Percentiles rank a stretch among this genome's conserved stretches.
Conservation (phyloP, 2,329 filamentous ascomycete species). For the Fusarium verrucosum region DNA sequence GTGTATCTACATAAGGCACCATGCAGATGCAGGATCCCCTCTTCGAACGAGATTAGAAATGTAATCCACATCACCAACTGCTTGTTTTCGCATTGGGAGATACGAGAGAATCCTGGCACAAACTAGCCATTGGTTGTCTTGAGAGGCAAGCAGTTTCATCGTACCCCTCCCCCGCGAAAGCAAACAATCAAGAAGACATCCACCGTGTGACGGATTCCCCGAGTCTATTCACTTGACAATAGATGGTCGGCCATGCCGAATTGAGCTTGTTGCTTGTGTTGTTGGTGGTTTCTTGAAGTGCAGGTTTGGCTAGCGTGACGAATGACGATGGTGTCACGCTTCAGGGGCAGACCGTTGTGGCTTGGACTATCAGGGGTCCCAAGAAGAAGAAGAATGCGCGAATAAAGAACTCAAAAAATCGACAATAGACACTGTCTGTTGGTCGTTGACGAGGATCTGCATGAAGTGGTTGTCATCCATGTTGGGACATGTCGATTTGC, state of each 20-base stretch:
- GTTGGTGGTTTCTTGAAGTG: constrained; percentile 28
- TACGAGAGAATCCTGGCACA: background rate
- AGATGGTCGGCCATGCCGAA: constrained; percentile 2
- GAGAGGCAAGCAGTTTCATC: background rate
- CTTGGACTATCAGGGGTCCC: constrained; percentile 4
- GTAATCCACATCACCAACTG: background rate
- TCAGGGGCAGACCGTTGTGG: constrained; percentile 31
- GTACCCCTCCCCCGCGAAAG: background rate
- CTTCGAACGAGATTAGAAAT: background rate
- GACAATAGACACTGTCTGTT: constrained; percentile 4
- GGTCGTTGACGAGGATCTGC: constrained; percentile 1
- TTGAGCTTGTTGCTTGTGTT: constrained; percentile 9
- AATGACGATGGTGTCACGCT: constrained; percentile 26
- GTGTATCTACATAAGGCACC: background rate
- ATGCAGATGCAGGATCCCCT: background rate
- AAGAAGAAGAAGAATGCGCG: constrained; percentile 7
- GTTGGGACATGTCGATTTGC: constrained; percentile 6
- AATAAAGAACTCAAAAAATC: background rate
- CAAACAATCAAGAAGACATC: constrained; percentile 5
- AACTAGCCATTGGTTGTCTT: constrained; percentile 16
- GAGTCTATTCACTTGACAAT: constrained; percentile 4
- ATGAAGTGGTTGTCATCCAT: background rate
- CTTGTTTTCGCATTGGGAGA: background rate
- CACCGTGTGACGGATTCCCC: constrained; percentile 2
- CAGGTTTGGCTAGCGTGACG: constrained; percentile 24